A percentile compares a stretch with the other conserved stretches of the same genome.
phyloP scores from a whole-genome alignment of 805 yeast species.

The Wickerhamomyces xylosicus region DNA sequence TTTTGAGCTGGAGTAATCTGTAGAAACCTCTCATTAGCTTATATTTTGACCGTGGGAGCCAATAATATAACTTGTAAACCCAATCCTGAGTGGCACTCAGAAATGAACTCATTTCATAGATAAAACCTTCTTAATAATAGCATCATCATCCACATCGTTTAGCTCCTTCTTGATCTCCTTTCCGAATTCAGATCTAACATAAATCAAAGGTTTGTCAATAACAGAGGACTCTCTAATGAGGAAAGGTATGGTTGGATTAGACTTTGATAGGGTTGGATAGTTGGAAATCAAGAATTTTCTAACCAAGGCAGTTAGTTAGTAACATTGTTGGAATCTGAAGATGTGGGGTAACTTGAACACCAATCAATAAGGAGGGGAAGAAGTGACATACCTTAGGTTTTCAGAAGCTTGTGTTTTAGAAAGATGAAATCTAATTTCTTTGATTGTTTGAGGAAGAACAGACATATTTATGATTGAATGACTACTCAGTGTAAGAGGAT shows the following conservation, averaged over 20 bases:
- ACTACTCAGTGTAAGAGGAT: no score
- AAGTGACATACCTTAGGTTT: no score
- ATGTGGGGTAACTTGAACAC: background rate
- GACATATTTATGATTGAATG: no score
- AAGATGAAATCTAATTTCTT: conserved; percentile 73
- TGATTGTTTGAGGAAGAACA: conserved; percentile 39
- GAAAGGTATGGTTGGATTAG: conserved; percentile 61
- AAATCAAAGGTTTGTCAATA: conserved; percentile 54
- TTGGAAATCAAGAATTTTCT: conserved; percentile 43
- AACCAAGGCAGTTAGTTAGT: no score
- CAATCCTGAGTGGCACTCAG: no score
- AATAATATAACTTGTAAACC: no score
- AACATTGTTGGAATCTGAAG: no score
- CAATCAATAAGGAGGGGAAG: conserved; percentile 21
- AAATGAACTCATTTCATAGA: no score
- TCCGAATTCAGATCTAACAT: conserved; percentile 53
- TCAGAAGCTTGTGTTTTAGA: conserved; percentile 74
- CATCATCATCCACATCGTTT: conserved; percentile 22
- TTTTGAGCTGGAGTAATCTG: no score
- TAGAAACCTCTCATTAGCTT: no score
- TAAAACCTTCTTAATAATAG: conserved; percentile 5
- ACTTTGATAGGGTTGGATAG: conserved; percentile 54
- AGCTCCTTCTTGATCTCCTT: conserved; percentile 24
- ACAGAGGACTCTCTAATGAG: conserved; percentile 62
- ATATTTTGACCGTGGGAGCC: no score